These are phyloP conservation scores for Pachysolen tannophilus DNA, from an alignment of 805 yeast species.

Conservation along the genomic window DNA sequence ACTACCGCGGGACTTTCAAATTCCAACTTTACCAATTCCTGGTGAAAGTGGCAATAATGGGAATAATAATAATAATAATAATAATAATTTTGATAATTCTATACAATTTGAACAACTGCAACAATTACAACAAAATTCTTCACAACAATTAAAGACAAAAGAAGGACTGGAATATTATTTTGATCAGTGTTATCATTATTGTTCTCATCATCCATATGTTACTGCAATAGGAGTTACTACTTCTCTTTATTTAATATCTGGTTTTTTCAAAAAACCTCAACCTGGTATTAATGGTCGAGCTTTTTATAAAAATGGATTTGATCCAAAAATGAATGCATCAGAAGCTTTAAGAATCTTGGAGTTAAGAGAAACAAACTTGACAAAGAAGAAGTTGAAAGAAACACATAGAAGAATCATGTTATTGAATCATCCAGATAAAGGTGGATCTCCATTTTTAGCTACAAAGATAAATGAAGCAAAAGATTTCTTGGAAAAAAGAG, in stretches of 20 bases:
- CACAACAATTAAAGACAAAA: conserved; percentile 16
- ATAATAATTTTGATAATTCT: not conserved
- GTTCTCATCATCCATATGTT: conserved; percentile 72
- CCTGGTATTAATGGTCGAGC: conserved; percentile 63
- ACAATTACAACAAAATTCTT: conserved; percentile 18
- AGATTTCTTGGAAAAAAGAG: conserved; percentile 66
- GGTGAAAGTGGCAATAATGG: conserved; percentile 32
- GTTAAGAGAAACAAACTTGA: conserved; percentile 56
- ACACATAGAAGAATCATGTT: conserved; percentile 80
- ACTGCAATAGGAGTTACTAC: conserved; percentile 65
- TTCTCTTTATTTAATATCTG: conserved; percentile 56
- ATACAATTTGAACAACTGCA: conserved; percentile 11
- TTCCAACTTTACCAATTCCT: conserved; percentile 49
- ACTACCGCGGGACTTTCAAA: conserved; percentile 32
- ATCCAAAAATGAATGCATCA: conserved; percentile 77
- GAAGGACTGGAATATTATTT: conserved; percentile 55
- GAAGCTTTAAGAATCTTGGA: conserved; percentile 85
- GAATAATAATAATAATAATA: conserved; percentile 18
- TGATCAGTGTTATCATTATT: conserved; percentile 47
- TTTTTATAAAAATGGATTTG: conserved; percentile 84
- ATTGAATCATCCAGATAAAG: conserved; percentile 90
- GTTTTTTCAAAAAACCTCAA: conserved; percentile 54
- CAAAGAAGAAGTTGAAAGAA: conserved; percentile 61
- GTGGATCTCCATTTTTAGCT: conserved; percentile 86
- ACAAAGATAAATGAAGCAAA: conserved; percentile 90